A percentile compares a stretch with the other conserved stretches of the same genome.
Evolutionary conservation across 169 alveolate species (phyloP).

Genomic region (Plasmodium chabaudi): DNA sequence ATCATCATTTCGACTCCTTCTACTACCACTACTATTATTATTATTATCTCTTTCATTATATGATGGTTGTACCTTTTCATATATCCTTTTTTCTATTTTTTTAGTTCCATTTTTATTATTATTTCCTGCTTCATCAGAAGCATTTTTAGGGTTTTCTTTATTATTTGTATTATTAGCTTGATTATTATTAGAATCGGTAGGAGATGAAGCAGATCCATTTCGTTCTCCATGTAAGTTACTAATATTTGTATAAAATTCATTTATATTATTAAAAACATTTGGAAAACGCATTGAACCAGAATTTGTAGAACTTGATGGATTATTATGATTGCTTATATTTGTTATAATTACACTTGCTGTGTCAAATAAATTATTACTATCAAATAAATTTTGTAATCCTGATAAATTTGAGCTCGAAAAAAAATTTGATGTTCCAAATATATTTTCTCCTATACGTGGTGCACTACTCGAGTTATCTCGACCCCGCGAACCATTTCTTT

Average conservation of each 20-base stretch:
- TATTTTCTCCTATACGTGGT: background rate
- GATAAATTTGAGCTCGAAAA: background rate
- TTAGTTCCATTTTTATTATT: background rate
- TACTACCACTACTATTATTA: constrained; percentile 11
- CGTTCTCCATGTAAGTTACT: background rate
- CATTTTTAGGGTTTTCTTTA: background rate
- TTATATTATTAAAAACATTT: background rate
- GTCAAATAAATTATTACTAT: background rate
- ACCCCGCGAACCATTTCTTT: background rate
- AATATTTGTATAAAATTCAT: background rate
- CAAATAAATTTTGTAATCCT: background rate
- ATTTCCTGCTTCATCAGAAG: background rate
- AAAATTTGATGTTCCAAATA: background rate
- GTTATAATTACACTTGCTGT: background rate
- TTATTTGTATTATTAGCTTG: background rate
- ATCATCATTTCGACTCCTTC: constrained; percentile 20
- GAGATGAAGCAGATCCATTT: background rate
- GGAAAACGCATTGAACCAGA: background rate
- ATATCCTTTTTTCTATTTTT: constrained; percentile 50
- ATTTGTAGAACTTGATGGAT: background rate
- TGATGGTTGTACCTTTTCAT: constrained; percentile 26
- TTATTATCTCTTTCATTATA: constrained; percentile 33
- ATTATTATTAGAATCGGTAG: background rate
- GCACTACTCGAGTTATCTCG: background rate
- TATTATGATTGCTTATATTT: background rate